Conservation (phyloP, 2,329 filamentous ascomycete species). For the Talaromyces sp. region DNA sequence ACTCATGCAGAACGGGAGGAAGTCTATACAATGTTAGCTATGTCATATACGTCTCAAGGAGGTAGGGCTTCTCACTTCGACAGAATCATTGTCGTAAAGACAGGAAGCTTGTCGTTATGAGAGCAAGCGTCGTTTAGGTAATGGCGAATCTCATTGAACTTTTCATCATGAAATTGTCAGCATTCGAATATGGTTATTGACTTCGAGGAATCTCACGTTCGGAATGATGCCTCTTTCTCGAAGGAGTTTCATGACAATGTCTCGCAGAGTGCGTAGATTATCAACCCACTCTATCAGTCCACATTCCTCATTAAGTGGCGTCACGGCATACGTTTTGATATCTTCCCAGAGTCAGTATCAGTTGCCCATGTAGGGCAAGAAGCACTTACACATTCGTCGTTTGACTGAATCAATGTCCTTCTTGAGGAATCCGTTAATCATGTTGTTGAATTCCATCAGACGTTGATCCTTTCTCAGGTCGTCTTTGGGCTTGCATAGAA, state of each 20-base stretch:
- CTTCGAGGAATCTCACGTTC: conserved; percentile 35
- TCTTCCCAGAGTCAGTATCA: conserved; percentile 39
- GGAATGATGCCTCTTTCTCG: conserved; percentile 65
- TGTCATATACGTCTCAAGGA: neutral
- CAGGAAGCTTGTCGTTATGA: conserved; percentile 57
- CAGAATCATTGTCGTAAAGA: conserved; percentile 67
- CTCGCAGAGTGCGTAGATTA: conserved; percentile 87
- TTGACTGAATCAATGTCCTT: conserved; percentile 86
- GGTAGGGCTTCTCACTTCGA: conserved; percentile 31
- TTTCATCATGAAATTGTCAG: conserved; percentile 30
- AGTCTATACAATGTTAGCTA: conserved; percentile 51
- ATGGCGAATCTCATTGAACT: conserved; percentile 64
- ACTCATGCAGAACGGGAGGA: conserved; percentile 80
- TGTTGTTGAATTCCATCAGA: conserved; percentile 97
- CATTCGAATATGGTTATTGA: neutral
- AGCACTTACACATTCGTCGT: conserved; percentile 65
- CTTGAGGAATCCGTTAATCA: conserved; percentile 94
- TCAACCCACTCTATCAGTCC: conserved; percentile 99
- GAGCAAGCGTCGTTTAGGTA: conserved; percentile 64
- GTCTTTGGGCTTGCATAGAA: conserved; percentile 97
- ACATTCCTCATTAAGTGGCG: conserved; percentile 94
- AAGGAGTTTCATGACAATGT: conserved; percentile 80
- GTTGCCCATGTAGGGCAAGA: neutral
- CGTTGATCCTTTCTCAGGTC: conserved; percentile 96
- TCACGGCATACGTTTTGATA: conserved; percentile 96